These are phyloP conservation scores for Ammopiptanthus mongolicus DNA, from an alignment of 306 rosid species.

Conservation along the genomic window DNA sequence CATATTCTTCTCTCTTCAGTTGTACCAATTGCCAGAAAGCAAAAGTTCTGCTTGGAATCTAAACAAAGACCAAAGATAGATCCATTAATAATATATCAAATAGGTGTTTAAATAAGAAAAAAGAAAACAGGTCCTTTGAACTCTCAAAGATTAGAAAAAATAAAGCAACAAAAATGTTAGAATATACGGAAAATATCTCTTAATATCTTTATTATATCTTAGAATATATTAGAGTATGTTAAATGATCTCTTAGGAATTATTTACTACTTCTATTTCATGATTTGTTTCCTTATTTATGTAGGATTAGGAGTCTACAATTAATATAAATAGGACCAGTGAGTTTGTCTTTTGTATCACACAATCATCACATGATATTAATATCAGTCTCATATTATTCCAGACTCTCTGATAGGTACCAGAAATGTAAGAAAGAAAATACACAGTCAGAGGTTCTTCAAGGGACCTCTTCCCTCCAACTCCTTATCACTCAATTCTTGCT, in stretches of 20 bases:
- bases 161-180: not conserved
- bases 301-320: not conserved
- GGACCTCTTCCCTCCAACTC: no score
- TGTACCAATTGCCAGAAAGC: slow-evolving; percentile 64
- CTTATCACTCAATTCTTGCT: no score
- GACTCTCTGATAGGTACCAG: no score
- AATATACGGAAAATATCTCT: not conserved
- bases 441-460: no score
- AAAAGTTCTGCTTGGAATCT: slow-evolving; percentile 69
- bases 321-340: not conserved
- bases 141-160: slow-evolving; percentile 11
- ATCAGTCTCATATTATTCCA: not conserved
- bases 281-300: not conserved
- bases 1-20: slow-evolving; percentile 78
- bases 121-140: not conserved
- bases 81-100: slow-evolving; percentile 18
- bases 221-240: not conserved
- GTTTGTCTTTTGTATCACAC: not conserved
- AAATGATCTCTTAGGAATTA: not conserved
- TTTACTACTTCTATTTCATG: not conserved
- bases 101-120: slow-evolving; percentile 1
- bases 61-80: slow-evolving; percentile 8
- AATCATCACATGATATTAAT: not conserved
- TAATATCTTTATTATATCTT: no score
- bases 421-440: no score